These are phyloP conservation scores for Chlamydomonas applanata DNA, from an alignment of 139 green algal species.

Conservation along the genomic window DNA sequence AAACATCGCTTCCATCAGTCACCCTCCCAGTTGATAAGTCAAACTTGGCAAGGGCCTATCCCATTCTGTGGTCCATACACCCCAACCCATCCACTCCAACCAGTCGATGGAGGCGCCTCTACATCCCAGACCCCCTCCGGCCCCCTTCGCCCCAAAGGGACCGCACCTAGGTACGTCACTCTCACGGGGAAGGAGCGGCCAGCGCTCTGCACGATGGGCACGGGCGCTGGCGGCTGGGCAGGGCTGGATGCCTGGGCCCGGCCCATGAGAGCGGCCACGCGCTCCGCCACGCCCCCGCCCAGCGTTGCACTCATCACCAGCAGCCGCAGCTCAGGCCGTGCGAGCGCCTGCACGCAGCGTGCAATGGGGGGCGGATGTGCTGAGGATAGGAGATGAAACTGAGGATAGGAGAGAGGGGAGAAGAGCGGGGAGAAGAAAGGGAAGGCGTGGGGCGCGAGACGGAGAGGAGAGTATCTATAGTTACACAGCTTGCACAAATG, in stretches of 20 bases:
- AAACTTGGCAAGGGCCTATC: too few relatives aligned
- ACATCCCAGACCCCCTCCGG: too few relatives aligned
- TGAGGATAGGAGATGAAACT: too few relatives aligned
- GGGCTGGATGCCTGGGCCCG: neutral
- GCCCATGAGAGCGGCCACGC: slow-evolving; percentile 36
- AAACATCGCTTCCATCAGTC: too few relatives aligned
- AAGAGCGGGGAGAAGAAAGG: neutral
- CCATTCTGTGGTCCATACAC: too few relatives aligned
- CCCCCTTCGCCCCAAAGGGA: neutral
- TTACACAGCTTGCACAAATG: too few relatives aligned
- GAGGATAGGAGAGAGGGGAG: too few relatives aligned
- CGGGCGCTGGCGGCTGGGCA: neutral
- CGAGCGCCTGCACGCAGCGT: neutral
- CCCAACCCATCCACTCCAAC: too few relatives aligned
- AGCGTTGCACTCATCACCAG: slow-evolving; percentile 70
- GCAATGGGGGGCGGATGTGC: too few relatives aligned
- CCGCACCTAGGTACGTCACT: slow-evolving; percentile 39
- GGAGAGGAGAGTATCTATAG: neutral
- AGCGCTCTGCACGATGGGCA: slow-evolving; percentile 50
- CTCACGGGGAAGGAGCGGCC: slow-evolving; percentile 58
- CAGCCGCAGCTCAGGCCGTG: slow-evolving; percentile 29
- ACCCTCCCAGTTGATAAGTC: too few relatives aligned
- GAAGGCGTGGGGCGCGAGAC: neutral
- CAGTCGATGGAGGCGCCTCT: too few relatives aligned
- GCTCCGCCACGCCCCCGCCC: slow-evolving; percentile 50